Percentiles rank a stretch among this genome's conserved stretches.
Conservation (phyloP, 805 yeast species). For the Ogataea ganodermae region DNA sequence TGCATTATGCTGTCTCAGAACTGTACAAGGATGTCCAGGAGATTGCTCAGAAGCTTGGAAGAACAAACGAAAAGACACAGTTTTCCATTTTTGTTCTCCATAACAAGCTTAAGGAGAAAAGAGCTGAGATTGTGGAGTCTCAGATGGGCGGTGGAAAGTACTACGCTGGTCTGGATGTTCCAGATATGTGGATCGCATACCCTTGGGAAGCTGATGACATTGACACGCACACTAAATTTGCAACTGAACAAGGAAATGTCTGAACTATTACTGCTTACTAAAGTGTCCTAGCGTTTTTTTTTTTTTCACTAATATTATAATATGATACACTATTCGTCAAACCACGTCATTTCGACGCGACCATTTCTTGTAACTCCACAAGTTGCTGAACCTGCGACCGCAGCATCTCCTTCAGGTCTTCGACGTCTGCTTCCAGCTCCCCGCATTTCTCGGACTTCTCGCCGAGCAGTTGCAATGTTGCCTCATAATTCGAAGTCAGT, state of each 20-base stretch:
- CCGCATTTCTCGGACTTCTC: constrained; percentile 85
- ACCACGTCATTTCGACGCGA: constrained; percentile 11
- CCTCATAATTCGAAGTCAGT: constrained; percentile 33
- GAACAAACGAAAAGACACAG: constrained; percentile 59
- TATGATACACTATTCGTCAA: background rate
- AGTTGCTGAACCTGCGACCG: constrained; percentile 84
- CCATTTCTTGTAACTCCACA: constrained; percentile 57
- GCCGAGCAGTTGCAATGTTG: constrained; percentile 72
- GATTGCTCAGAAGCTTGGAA: constrained; percentile 61
- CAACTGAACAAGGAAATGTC: constrained; percentile 66
- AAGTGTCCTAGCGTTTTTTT: background rate
- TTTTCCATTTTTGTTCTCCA: constrained; percentile 81
- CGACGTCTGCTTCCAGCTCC: constrained; percentile 85
- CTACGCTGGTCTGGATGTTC: constrained; percentile 71
- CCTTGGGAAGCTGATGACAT: constrained; percentile 90
- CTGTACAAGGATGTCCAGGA: constrained; percentile 63
- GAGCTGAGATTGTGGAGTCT: constrained; percentile 66
- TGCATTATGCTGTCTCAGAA: constrained; percentile 81
- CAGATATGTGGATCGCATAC: constrained; percentile 83
- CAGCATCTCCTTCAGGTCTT: constrained; percentile 83
- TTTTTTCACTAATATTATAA: background rate
- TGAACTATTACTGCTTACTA: constrained; percentile 7
- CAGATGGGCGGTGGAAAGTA: constrained; percentile 67
- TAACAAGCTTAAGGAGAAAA: constrained; percentile 80
- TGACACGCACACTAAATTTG: constrained; percentile 69